phyloP scores from a whole-genome alignment of 257 asterid species.

The Solanum peruvianum region DNA sequence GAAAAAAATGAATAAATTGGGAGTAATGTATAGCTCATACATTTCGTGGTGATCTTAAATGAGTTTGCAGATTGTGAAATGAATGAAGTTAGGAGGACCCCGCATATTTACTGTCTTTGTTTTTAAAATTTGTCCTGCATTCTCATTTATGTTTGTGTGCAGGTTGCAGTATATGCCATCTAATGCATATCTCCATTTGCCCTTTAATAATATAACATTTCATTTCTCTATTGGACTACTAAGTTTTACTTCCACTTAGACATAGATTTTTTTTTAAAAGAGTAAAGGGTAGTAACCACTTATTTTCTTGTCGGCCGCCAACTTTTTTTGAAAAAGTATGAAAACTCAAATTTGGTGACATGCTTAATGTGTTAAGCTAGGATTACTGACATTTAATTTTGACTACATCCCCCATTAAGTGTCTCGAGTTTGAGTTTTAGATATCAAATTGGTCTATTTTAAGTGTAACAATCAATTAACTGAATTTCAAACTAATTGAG shows the following conservation, averaged over 20 bases:
- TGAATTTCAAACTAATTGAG: neutral
- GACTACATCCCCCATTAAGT: neutral
- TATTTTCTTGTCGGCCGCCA: neutral
- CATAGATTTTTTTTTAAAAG: neutral
- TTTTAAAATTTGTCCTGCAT: conserved; percentile 6
- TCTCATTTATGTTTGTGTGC: neutral
- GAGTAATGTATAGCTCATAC: conserved; percentile 7
- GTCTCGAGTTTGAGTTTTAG: neutral
- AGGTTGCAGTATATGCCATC: neutral
- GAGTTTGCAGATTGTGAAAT: conserved; percentile 8
- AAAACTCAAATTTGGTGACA: neutral
- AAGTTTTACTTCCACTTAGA: neutral
- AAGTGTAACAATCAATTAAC: neutral
- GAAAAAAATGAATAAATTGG: neutral
- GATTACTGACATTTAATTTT: neutral
- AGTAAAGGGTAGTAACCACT: neutral
- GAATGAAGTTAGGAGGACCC: conserved; percentile 19
- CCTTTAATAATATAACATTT: neutral
- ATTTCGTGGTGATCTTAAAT: conserved; percentile 17
- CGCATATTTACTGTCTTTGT: conserved; percentile 4
- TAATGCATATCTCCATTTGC: neutral
- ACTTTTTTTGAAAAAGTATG: neutral
- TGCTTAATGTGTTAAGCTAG: neutral
- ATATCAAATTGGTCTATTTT: neutral
- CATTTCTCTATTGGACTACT: neutral